Evolutionary conservation across 2,329 filamentous ascomycete species (phyloP), one percentile per base, ranked within the genome.

Genomic region (Fusarium succisae): DNA sequence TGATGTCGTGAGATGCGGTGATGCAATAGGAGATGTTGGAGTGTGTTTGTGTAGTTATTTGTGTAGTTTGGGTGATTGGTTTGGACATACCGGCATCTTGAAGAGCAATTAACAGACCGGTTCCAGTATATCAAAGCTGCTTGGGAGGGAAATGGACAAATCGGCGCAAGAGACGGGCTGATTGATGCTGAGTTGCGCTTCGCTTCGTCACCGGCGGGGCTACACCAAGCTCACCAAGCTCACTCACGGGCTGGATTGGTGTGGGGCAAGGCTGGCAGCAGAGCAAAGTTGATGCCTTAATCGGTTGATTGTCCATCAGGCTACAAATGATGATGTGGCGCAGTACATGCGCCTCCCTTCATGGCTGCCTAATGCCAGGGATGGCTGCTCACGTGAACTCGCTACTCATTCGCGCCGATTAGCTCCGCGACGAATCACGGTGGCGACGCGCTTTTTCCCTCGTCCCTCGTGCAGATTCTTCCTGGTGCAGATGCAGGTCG

Each of bases 61-160:
- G 56, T 28, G 39, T 57, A 48, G 45, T 45, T 41, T 55, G 39
- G 55, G 24, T 54, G 14, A 24, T 39, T 55, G 15, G 38, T 13
- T 60, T 37, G 28, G 28, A 81, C 85, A 56, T 84, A 87, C 85
- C 80, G 85, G 85, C 85, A 87, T 87, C 75, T 82, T 86, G 83
- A 79, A 77, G 66, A 80, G 75, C 72, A 74, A 69, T 63, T 51
- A 73, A 68, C 44, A 55, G 24, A 68, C 62, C 67, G 66, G 57
- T 67, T 70, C 70, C 66, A 66, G 64, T 73, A 66, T 78, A 75
- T 74, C 71, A 78, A 73, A 60, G 75, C 63, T 72, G 47, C 61
- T 53, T 44, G 48, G 32, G 37, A 48, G 41, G 44, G 43, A 44
- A 47, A 53, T 66, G 63, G 45, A 69, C 63, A 58, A 72, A 65